Percentiles rank a stretch among this genome's conserved stretches.
phyloP scores from a whole-genome alignment of 352 stramenopile species.

The Phytophthora sp. region DNA sequence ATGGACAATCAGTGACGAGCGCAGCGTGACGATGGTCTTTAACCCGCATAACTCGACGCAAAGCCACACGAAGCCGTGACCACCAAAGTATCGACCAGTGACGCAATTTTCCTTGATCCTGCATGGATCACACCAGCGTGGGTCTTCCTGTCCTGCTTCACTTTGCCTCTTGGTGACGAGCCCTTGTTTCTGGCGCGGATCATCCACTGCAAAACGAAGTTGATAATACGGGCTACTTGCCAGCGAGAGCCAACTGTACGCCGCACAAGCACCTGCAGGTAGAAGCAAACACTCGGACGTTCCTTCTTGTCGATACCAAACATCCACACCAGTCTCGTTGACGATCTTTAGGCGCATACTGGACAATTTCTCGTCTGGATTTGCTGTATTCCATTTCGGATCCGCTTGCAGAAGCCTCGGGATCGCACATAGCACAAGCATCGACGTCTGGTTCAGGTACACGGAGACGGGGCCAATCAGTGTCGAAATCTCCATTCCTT shows the following conservation, averaged over 20 bases:
- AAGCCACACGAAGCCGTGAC: constrained; percentile 72
- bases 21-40: constrained; percentile 64
- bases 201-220: constrained; percentile 59
- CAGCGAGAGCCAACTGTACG: constrained; percentile 80
- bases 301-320: constrained; percentile 75
- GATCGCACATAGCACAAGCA: constrained; percentile 66
- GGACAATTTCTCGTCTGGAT: constrained; percentile 40
- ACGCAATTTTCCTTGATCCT: constrained; percentile 66
- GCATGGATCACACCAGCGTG: constrained; percentile 68
- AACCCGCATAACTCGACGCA: constrained; percentile 62
- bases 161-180: constrained; percentile 1
- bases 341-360: constrained; percentile 66
- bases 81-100: constrained; percentile 58
- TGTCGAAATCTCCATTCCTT: constrained; percentile 52
- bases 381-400: background rate
- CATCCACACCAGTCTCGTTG: constrained; percentile 47
- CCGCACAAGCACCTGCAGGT: constrained; percentile 28
- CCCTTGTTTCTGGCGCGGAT: constrained; percentile 20
- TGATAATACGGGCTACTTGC: constrained; percentile 51
- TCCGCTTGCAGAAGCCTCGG: constrained; percentile 46
- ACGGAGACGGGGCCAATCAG: constrained; percentile 56
- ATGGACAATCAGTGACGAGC: constrained; percentile 46
- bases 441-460: constrained; percentile 75
- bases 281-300: constrained; percentile 62
- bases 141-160: constrained; percentile 22